A percentile compares a stretch with the other conserved stretches of the same genome.
These are phyloP conservation scores for Aspergillus sclerotialis DNA, from an alignment of 2,329 filamentous ascomycete species.

Conservation along the genomic window DNA sequence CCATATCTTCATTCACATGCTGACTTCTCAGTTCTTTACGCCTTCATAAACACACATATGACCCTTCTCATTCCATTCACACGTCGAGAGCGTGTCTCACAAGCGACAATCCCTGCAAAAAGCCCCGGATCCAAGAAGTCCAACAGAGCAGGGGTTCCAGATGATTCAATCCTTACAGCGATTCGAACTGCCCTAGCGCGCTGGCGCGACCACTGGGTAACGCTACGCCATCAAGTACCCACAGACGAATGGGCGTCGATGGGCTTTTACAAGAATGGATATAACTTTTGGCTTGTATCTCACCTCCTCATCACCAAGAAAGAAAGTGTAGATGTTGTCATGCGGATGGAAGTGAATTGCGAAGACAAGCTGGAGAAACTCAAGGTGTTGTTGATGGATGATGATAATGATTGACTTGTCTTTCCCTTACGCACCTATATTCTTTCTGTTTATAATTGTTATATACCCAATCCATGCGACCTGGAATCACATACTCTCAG, in stretches of 20 bases:
- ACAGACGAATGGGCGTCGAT: constrained; percentile 32
- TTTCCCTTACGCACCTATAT: neutral
- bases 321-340: constrained; percentile 36
- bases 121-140: constrained; percentile 2
- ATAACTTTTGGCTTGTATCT: constrained; percentile 38
- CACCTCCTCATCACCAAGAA: constrained; percentile 36
- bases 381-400: constrained; percentile 31
- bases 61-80: constrained; percentile 25
- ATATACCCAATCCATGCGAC: too few relatives aligned
- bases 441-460: constrained; percentile 1
- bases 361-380: constrained; percentile 37
- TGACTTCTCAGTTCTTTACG: constrained; percentile 27
- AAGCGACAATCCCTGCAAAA: constrained; percentile 4
- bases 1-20: too few relatives aligned
- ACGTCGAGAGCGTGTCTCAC: constrained; percentile 6
- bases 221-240: constrained; percentile 23
- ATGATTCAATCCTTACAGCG: constrained; percentile 22
- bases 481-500: too few relatives aligned
- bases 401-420: too few relatives aligned
- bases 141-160: constrained; percentile 12
- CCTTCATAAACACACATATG: constrained; percentile 37
- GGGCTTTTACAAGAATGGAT: constrained; percentile 37
- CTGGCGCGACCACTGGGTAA: constrained; percentile 34
- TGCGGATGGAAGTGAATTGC: constrained; percentile 39
- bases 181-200: constrained; percentile 29